These are phyloP conservation scores for Tolypocladium inflatum DNA, from an alignment of 2,329 filamentous ascomycete genomes.

Conservation along the genomic window DNA sequence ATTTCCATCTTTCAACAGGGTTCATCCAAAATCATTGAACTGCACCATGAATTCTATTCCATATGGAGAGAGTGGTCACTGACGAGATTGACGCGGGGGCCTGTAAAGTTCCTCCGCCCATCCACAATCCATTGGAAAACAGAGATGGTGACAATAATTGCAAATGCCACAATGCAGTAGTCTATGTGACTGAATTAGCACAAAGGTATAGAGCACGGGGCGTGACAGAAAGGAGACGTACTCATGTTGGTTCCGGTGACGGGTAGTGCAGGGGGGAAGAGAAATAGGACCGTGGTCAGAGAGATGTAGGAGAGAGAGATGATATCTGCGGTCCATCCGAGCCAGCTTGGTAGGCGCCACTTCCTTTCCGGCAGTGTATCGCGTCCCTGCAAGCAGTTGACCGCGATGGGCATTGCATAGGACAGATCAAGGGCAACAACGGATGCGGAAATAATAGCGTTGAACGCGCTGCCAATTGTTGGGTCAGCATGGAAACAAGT, in stretches of 20 bases:
- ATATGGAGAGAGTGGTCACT: not conserved
- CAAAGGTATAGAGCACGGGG: too few species aligned
- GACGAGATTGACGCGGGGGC: constrained; percentile 14
- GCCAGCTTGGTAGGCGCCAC: constrained; percentile 21
- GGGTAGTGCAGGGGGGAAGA: constrained; percentile 58
- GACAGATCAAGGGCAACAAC: constrained; percentile 64
- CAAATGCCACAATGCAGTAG: constrained; percentile 37
- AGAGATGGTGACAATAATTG: constrained; percentile 32
- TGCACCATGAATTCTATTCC: not conserved
- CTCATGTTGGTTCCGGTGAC: constrained; percentile 60
- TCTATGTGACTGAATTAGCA: constrained; percentile 11
- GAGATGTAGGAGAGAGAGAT: constrained; percentile 52
- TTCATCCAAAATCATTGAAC: too few species aligned
- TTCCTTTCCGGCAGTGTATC: constrained; percentile 47
- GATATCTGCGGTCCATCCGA: constrained; percentile 25
- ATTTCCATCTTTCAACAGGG: too few species aligned
- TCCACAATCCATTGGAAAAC: constrained; percentile 34
- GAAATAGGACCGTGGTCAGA: constrained; percentile 61
- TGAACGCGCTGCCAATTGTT: constrained; percentile 46
- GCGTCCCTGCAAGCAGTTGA: constrained; percentile 57
- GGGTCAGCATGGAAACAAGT: not conserved
- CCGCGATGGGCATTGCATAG: constrained; percentile 63
- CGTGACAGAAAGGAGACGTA: not conserved
- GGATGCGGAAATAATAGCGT: constrained; percentile 60
- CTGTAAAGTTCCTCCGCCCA: constrained; percentile 33